Evolutionary conservation across 1,139 yeast species (phyloP).

Genomic region (Saccharomyces hybrid): DNA sequence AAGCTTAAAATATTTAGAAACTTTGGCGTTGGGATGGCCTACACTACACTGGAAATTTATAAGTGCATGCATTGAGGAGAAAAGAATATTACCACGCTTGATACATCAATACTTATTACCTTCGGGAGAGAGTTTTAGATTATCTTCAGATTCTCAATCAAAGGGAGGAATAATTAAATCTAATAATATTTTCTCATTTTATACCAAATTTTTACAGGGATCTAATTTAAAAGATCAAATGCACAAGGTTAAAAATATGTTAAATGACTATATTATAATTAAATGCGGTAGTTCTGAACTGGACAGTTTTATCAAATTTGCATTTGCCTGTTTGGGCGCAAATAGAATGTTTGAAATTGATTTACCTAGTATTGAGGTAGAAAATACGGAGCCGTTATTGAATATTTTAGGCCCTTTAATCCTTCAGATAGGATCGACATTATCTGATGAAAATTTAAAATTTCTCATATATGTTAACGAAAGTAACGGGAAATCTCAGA

Average conservation of each 20-base stretch:
- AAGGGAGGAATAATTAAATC: conserved; percentile 23
- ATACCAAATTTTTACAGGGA: conserved; percentile 31
- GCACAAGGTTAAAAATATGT: conserved; percentile 5
- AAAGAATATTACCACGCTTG: conserved; percentile 31
- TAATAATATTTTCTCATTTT: conserved; percentile 29
- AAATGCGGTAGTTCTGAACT: conserved; percentile 25
- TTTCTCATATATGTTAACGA: conserved; percentile 13
- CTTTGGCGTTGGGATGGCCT: conserved; percentile 88
- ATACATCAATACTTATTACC: conserved; percentile 51
- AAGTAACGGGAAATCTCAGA: conserved; percentile 5
- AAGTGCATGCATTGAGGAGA: conserved; percentile 41
- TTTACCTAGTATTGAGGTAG: conserved; percentile 14
- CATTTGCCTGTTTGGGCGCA: conserved; percentile 22
- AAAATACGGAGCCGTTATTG: conserved; percentile 4
- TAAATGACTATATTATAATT: conserved; percentile 18
- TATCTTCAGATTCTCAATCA: conserved; percentile 15
- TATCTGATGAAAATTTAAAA: conserved; percentile 1
- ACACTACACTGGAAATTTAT: conserved; percentile 57
- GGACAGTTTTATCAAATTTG: conserved; percentile 24
- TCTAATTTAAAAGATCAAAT: conserved; percentile 14
- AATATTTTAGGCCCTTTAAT: conserved; percentile 2
- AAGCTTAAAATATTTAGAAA: conserved; percentile 74
- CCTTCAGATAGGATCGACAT: background rate
- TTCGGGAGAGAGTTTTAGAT: conserved; percentile 47
- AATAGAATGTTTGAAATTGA: conserved; percentile 8